Base-by-base conservation (phyloP, 768 basidiomycete species). In the Cystofilobasidium ferigula region DNA sequence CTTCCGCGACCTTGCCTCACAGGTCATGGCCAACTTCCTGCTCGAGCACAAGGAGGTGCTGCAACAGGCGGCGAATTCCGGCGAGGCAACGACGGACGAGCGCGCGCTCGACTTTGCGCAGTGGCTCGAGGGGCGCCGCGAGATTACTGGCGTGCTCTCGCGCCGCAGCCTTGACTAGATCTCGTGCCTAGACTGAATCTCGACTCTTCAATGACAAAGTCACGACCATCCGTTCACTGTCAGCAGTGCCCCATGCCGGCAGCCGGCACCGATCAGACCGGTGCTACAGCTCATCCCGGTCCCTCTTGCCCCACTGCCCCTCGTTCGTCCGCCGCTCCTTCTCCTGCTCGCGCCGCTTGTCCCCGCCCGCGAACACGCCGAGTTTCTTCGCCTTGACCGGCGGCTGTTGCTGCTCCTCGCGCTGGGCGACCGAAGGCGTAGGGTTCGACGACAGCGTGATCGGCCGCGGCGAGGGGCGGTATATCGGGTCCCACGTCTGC, bases 1-100 rank as follows among this genome's bases (percentile, higher is more conserved):
- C 6, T 89, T n/a, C n/a, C n/a, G n/a, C n/a, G n/a, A n/a, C n/a
- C n/a, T 99, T 67, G 87, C 95, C 57, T 92, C 95, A 74, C 98
- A 94, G 75, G 80, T 98, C 70, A 85, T 98, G 51, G 28, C 28
- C 61, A 91, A 94, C 76, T 48, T 48, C 18, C 42, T 57, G n/a
- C 32, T 24, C 18, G 63, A 64, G 26, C 59, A 24, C 42, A 59
- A 36, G 14, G 32, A 4, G 63, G 28, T 34, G 16, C 58, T 60
- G 18, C 57, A 24, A 36, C 51, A 28, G 28, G 62, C 53, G 22
- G 30, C 47, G 38, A 34, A 16, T 30, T 24, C 58, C 12, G 24
- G 14, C 22, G 36, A 40, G 16, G 18, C 7, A 16, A 28, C 38
- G 26, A 9, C 36, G 26, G 36, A 45, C n/a, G 58, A 40, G 35